Conservation (phyloP, 2,329 filamentous ascomycete genomes). For the Didymella segeticola region DNA sequence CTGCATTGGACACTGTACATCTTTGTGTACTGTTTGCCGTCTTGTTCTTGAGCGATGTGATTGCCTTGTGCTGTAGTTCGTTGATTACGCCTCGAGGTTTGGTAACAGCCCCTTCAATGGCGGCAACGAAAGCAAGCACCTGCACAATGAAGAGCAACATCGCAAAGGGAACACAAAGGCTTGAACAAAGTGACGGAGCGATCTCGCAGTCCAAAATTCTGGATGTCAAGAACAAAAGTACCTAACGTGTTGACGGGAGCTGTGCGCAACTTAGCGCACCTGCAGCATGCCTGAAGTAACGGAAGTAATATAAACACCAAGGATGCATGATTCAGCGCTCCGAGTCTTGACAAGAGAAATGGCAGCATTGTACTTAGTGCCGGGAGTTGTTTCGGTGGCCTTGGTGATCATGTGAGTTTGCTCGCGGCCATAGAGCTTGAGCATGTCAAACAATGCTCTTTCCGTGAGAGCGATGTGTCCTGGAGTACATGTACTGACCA, state of each 20-base stretch:
- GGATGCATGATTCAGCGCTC: not conserved
- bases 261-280: not conserved
- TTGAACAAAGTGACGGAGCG: not conserved
- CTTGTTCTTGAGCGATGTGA: slow-evolving; percentile 16
- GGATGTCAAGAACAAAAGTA: not conserved
- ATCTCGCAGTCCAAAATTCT: not conserved
- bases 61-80: slow-evolving; percentile 22
- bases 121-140: slow-evolving; percentile 17
- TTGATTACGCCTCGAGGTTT: slow-evolving; percentile 15
- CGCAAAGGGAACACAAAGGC: not conserved
- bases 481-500: not conserved
- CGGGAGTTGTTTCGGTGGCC: not conserved
- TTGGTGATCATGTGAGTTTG: not conserved
- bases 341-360: not conserved
- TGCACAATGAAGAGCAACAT: slow-evolving; percentile 1
- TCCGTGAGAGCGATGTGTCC: too few species aligned
- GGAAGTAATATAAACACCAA: not conserved
- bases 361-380: not conserved
- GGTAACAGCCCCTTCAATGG: slow-evolving; percentile 13
- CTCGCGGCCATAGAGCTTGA: not conserved
- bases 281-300: not conserved
- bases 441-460: not conserved
- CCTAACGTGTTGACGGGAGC: not conserved
- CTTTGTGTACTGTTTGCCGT: slow-evolving; percentile 10
- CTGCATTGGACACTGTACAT: slow-evolving; percentile 19